phyloP scores from a whole-genome alignment of 2,329 filamentous ascomycete species.

The Penicillium vulpinum region DNA sequence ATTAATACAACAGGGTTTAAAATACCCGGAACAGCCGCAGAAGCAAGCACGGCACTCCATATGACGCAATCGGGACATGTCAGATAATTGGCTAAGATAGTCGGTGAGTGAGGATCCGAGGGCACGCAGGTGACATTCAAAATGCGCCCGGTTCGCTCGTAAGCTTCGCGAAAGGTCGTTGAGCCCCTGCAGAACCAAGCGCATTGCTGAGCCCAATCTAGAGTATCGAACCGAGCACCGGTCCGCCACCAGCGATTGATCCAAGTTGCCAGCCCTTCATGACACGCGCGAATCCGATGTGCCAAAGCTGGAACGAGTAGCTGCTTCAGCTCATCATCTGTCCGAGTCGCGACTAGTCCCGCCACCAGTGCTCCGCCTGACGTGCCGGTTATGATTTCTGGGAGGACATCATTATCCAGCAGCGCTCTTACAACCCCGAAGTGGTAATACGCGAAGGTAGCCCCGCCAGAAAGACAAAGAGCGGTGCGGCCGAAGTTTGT shows the following conservation, averaged over 20 bases:
- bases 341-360: constrained; percentile 81
- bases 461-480: constrained; percentile 87
- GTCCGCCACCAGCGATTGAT: constrained; percentile 83
- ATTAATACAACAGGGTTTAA: constrained; percentile 93
- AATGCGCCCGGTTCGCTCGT: constrained; percentile 88
- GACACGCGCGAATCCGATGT: constrained; percentile 78
- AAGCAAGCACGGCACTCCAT: constrained; percentile 94
- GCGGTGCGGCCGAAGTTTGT: constrained; percentile 92
- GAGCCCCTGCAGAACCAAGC: constrained; percentile 90
- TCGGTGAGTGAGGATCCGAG: constrained; percentile 87
- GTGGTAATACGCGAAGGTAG: constrained; percentile 95
- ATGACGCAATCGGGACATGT: constrained; percentile 96
- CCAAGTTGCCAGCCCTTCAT: constrained; percentile 76
- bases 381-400: constrained; percentile 93
- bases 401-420: constrained; percentile 79
- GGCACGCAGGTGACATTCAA: constrained; percentile 96
- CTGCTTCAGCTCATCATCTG: constrained; percentile 83
- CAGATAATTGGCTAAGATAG: constrained; percentile 92
- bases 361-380: constrained; percentile 92
- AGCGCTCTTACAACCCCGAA: constrained; percentile 89
- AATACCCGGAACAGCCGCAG: constrained; percentile 92
- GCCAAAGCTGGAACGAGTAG: constrained; percentile 87
- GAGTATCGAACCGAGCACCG: constrained; percentile 87
- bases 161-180: constrained; percentile 92
- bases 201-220: constrained; percentile 83